Base-by-base conservation (phyloP, 805 yeast genomes). In the Starmera pachycereana region DNA sequence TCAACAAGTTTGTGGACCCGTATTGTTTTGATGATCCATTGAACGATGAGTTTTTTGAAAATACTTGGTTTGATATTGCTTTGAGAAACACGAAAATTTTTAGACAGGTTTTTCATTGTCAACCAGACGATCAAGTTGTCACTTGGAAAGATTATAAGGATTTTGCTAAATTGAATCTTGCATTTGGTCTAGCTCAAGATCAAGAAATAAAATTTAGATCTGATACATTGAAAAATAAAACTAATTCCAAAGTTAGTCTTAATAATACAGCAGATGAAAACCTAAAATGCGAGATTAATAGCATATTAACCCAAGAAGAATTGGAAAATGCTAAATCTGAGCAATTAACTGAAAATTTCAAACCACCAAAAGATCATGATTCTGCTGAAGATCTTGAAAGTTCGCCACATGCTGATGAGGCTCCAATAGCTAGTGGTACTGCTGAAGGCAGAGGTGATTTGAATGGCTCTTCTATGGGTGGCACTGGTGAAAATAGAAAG, bases 71-170 rank as follows among this genome's bases (percentile, higher is more conserved):
- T 56, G 80, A 80, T 6, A 76, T 75, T 51, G 97, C 98, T 0
- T 65, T 81, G 39, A 71, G 89, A 51, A 92, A 92, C 54, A 87
- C 97, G 0, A 69, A 74, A 43, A 64, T 94, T 2, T 92, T 74
- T 63, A 70, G 96, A 44, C 68, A 81, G 58, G 84, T 92, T 1
- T 92, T 92, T 71, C 89, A 89, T 47, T 78, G 86, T 45, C 98
- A 94, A 56, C 99, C 99, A 0, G 98, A 92, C 60, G 87, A 90
- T 57, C 68, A 76, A 7, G 97, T 90, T n/a, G 69, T 69, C 19
- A 73, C 88, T 0, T 92, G 99, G 99, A 73, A 73, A 41, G 95
- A 87, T 41, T 92, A 87, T 58, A 89, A 85, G 56, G 77, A 72
- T 25, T 82, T 69, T 56, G 70, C 77, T 43, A 76, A 72, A 44